Conservation (phyloP, 2,329 filamentous ascomycete species). For the Lizonia empirigonia region DNA sequence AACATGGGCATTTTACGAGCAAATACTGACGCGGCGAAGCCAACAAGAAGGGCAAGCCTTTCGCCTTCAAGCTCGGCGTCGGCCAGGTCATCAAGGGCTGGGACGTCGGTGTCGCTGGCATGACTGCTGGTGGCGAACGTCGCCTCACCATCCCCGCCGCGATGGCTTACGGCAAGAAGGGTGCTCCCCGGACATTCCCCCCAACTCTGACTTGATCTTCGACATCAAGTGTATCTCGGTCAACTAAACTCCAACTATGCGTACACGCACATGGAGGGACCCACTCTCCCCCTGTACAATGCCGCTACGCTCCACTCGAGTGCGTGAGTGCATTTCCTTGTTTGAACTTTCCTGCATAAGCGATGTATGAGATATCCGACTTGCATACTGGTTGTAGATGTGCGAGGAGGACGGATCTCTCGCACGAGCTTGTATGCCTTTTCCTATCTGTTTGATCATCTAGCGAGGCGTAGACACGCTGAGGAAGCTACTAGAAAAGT, state of each 20-base stretch:
- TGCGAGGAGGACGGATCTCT: constrained; percentile 53
- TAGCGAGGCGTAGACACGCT: constrained; percentile 44
- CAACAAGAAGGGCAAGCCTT: constrained; percentile 99
- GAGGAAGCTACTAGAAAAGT: constrained; percentile 49
- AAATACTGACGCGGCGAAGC: constrained; percentile 59
- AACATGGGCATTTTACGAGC: neutral
- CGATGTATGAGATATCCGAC: constrained; percentile 49
- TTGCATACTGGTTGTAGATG: constrained; percentile 46
- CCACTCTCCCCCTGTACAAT: constrained; percentile 34
- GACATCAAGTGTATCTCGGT: constrained; percentile 66
- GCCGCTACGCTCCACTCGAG: constrained; percentile 38
- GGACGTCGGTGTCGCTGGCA: constrained; percentile 93
- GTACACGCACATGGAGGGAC: constrained; percentile 19
- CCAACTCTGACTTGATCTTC: constrained; percentile 89
- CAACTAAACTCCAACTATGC: constrained; percentile 43
- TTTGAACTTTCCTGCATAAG: constrained; percentile 42
- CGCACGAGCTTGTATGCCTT: constrained; percentile 25
- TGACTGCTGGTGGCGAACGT: constrained; percentile 92
- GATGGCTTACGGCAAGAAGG: constrained; percentile 86
- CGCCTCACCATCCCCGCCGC: constrained; percentile 86
- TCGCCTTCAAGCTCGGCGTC: constrained; percentile 90
- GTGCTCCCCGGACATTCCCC: constrained; percentile 80
- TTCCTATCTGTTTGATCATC: constrained; percentile 30
- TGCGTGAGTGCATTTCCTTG: constrained; percentile 23
- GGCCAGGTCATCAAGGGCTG: constrained; percentile 99